A percentile compares a stretch with the other conserved stretches of the same genome.
Evolutionary conservation across 148 eudicot genomes (phyloP).

Genomic region (Gaultheria prostrata): DNA sequence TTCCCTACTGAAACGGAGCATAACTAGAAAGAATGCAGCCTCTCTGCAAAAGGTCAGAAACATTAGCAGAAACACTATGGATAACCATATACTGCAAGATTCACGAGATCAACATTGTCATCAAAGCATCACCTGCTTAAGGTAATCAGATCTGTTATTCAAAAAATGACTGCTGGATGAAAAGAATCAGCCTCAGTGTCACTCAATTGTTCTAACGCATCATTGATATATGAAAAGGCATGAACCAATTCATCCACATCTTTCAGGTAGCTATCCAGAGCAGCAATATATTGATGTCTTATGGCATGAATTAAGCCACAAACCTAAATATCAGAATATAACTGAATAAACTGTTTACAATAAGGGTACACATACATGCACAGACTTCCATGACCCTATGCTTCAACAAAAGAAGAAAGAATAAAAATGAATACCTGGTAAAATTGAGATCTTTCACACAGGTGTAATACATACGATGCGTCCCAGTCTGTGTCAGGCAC

Average conservation of each 20-base stretch:
- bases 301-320: constrained; percentile 81
- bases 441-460: constrained; percentile 73
- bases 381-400: neutral
- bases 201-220: constrained; percentile 38
- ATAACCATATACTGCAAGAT: constrained; percentile 2
- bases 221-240: constrained; percentile 72
- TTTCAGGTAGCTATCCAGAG: constrained; percentile 88
- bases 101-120: neutral
- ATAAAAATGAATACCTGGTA: constrained; percentile 54
- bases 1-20: constrained; percentile 54
- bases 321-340: constrained; percentile 46
- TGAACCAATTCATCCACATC: constrained; percentile 68
- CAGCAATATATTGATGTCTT: constrained; percentile 59
- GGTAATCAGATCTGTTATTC: constrained; percentile 58
- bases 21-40: constrained; percentile 62
- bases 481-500: constrained; percentile 83
- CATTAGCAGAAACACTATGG: neutral
- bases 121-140: constrained; percentile 63
- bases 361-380: neutral
- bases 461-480: constrained; percentile 60
- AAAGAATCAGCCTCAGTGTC: constrained; percentile 50
- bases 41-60: constrained; percentile 48
- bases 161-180: constrained; percentile 59
- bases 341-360: neutral
- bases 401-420: neutral